Base-by-base conservation (phyloP, 2,329 filamentous ascomycete genomes). In the Grosmannia huntii region DNA sequence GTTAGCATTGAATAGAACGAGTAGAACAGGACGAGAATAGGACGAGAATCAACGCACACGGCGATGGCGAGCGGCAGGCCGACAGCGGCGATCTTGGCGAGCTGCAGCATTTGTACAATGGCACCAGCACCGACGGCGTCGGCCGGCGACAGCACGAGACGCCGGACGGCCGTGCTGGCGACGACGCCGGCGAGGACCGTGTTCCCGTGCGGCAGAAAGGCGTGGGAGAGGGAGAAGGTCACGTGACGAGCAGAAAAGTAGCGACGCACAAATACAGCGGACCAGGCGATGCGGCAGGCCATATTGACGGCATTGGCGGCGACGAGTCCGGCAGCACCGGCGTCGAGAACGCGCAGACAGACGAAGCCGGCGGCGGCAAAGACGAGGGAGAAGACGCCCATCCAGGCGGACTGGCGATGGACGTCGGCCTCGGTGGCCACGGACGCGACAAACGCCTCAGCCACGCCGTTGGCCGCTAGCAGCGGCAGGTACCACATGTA, bases 401-500 rank as follows among this genome's bases (percentile, higher is more conserved):
- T 97, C 84, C 85, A 94, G 5, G 83, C 69, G 0, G 87, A 89
- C 69, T 99, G 94, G 4, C 69, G 71, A 62, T 89, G 83, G 3
- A 99, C 81, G 64, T 97, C 80, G 4, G 77, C 71, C 62, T 89
- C 80, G 0, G 81, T 85, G 0, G 92, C 91, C 1, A 95, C 89
- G 2, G 89, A 90, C 0, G 91, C 86, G 19, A 97, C 91, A 65
- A 99, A 97, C 0, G 90, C 89, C 72, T 99, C 94, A 1, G 87
- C 83, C 25, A 97, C 82, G 56, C 94, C 94, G 67, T 99, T 99
- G 65, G 95, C 74, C 3, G 92, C 94, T 4, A 97, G 79, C 28
- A 97, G 83, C 0, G 94, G 94, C 60, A 99, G 89, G 73, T 96
- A 97, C 70, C 90, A 90, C 73, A 89, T 91, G 71, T 96, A 99